Evolutionary conservation across 179 eudicot species (phyloP), one percentile per base, ranked within the genome.

Genomic region (Dionaea muscipula): DNA sequence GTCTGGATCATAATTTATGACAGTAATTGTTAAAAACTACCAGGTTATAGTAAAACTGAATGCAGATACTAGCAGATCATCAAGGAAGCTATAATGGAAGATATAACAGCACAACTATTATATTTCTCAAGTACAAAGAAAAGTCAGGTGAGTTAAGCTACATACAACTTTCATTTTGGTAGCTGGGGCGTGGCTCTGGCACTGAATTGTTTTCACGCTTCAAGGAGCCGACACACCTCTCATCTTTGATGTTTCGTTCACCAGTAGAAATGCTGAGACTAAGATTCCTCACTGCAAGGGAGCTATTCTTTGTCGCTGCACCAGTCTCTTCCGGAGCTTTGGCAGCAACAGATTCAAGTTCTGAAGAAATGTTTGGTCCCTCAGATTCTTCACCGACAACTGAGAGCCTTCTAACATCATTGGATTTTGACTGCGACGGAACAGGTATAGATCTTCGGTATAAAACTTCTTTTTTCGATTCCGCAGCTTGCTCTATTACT

Each of bases 131-230:
- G 0, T 18, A 31, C 18, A 19, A 10, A 17, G 20, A 46, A 57
- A 26, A 21, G 13, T n/a, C n/a, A n/a, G n/a, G n/a, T n/a, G n/a
- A 47, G 22, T 17, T 21, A 53, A 72, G 54, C 61, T 23, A 83
- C 95, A 33, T 83, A 90, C 95, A 80, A 60, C 53, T 71, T 71
- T 75, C 94, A 64, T 61, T 76, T 25, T 66, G 87, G 61, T 62
- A 55, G 74, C 71, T 73, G 64, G 76, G 51, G 44, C 51, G 55
- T 53, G 80, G 63, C 59, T 78, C 94, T 47, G 57, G 24, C 46
- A 68, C 69, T 68, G 68, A 60, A 75, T 66, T 80, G 55, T 51
- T 65, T 51, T 73, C 80, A 61, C 50, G 40, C 63, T 68, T 80
- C 72, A 70, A 72, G 41, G 78, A 66, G 38, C 79, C 57, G 36